Base-by-base conservation (phyloP, 495 filamentous ascomycete genomes). In the Haplographium delicatum region DNA sequence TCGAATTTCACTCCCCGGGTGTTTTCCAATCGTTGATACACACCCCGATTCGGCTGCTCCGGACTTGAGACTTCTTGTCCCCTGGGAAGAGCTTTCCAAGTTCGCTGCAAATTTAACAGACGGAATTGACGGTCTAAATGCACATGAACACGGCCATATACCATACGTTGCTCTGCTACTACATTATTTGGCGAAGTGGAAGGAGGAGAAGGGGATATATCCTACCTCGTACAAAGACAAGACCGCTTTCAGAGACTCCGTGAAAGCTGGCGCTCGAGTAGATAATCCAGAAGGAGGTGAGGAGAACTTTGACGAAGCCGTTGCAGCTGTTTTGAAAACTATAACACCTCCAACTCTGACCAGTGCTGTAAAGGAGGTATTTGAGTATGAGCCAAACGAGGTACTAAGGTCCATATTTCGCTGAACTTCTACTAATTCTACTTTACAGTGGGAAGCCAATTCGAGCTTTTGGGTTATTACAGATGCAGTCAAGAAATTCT, bases 271-370 rank as follows among this genome's bases (percentile, higher is more conserved):
- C 10, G 79, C 85, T 48, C 78, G 93, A 58, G 86, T 73, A 33
- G 69, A 83, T 57, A 91, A 81, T 56, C 65, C 89, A 25, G 91
- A 96, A 69, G 91, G 89, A 27, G 87, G 85, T 53, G 93, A 97
- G 64, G 93, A 98, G 72, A 99, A 99, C 64, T 99, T 86, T 64
- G 90, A 96, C 31, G 93, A 99, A 67, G 93, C 93, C 13, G 82
- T 80, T 20, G 83, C 78, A 9, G 91, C 91, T 3, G 90, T 97
- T 1, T 65, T 96, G 50, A 96, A 95, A 68, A 84, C 83, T 9
- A 70, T 97, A 19, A 78, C 81, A 27, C 72, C 75, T 24, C 80
- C 83, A 37, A 78, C 75, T 47, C 66, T 93, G 42, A 79, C 81
- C 49, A 81, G 77, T 39, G 74, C 80, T 8, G 74, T 91, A 30